A percentile compares a stretch with the other conserved stretches of the same genome.
Conservation (phyloP, 2,329 filamentous ascomycete genomes). For the Tolypocladium ophioglossoides region DNA sequence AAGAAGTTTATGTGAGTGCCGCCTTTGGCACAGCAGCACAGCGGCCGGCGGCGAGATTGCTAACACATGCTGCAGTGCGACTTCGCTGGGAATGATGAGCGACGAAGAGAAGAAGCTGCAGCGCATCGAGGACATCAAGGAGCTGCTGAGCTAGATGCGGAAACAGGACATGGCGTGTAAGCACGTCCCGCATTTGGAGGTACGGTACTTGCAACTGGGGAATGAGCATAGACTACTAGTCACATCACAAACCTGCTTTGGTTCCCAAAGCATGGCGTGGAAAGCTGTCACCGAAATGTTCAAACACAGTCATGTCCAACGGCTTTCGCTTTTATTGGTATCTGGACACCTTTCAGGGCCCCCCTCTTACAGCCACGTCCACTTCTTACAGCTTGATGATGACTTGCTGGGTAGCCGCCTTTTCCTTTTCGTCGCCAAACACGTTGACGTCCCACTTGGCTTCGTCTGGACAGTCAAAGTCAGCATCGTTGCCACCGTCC, state of each 20-base stretch:
- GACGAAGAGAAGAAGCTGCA: constrained; percentile 89
- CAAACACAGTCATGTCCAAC: background rate
- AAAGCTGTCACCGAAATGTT: background rate
- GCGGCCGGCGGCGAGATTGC: constrained; percentile 1
- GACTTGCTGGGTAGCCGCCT: constrained; percentile 36
- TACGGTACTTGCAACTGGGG: background rate
- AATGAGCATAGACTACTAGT: background rate
- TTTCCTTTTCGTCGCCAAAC: constrained; percentile 43
- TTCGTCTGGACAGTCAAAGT: constrained; percentile 22
- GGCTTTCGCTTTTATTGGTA: background rate
- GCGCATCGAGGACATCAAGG: constrained; percentile 86
- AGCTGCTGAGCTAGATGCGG: constrained; percentile 55
- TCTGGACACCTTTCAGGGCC: background rate
- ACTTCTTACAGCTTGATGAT: constrained; percentile 17
- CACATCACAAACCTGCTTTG: background rate
- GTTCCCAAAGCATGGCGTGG: background rate
- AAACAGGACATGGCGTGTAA: background rate
- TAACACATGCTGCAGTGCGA: constrained; percentile 51
- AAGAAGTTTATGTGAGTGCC: constrained; percentile 85
- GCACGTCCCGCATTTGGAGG: background rate
- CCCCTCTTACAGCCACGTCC: too few relatives aligned
- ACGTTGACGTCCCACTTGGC: constrained; percentile 47
- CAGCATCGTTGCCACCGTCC: background rate
- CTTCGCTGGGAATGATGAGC: constrained; percentile 84
- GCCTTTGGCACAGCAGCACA: background rate